phyloP scores from a whole-genome alignment of 805 yeast species.

The Ogataea methanolica region DNA sequence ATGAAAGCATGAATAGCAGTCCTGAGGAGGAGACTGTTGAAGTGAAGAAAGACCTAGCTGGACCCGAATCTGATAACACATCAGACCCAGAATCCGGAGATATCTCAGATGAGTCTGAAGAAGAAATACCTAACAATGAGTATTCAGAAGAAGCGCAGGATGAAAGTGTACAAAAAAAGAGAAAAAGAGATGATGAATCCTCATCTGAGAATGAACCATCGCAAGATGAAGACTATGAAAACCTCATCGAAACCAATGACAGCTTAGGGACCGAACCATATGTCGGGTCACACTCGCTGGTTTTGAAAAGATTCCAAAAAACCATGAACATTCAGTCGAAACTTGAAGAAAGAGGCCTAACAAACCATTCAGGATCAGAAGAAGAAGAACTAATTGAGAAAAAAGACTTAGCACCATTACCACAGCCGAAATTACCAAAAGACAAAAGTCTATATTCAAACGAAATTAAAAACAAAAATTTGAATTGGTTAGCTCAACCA shows the following conservation, averaged over 20 bases:
- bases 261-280: constrained; percentile 1
- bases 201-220: constrained; percentile 2
- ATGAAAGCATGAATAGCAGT: constrained; percentile 23
- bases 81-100: constrained; percentile 3
- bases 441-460: constrained; percentile 38
- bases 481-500: constrained; percentile 70
- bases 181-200: constrained; percentile 2
- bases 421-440: constrained; percentile 72
- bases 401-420: constrained; percentile 64
- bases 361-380: constrained; percentile 13
- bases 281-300: constrained; percentile 40
- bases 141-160: not conserved
- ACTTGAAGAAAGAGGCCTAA: constrained; percentile 11
- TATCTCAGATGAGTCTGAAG: too few relatives aligned
- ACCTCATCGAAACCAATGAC: constrained; percentile 11
- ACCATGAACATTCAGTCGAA: constrained; percentile 27
- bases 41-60: constrained; percentile 9
- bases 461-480: constrained; percentile 30
- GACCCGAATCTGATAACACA: constrained; percentile 38
- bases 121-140: not conserved
- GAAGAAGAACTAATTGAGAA: constrained; percentile 26
- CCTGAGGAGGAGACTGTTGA: too few relatives aligned
- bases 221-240: constrained; percentile 6
- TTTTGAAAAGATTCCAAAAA: constrained; percentile 51
- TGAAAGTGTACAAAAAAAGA: too few relatives aligned